Base-by-base conservation (phyloP, 1,139 yeast species). In the Blastobotrys capitulatus region DNA sequence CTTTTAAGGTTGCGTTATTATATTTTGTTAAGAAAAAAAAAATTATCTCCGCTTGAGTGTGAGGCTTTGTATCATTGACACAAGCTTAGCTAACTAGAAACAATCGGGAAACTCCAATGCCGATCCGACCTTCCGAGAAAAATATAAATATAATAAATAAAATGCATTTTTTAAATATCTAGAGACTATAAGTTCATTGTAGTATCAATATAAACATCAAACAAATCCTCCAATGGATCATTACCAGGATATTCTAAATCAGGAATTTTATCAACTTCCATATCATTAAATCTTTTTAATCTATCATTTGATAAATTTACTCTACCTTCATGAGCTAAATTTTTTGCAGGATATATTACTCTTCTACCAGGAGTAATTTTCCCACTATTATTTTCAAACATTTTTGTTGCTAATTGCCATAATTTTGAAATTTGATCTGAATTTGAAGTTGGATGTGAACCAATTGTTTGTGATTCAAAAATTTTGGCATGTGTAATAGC, bases 281-380 rank as follows among this genome's bases (percentile, higher is more conserved):
- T 42, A 8, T 15, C 26, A 20, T 47, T 47, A 38, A 47, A 47
- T 15, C 46, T 29, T n/a, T n/a, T 26, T 6, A 47, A 38, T 13
- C 43, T 38, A 18, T 42, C 41, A 31, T 41, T 47, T 10, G 43
- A 31, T 22, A 47, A 40, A 20, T 27, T 47, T 12, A 47, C 38
- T 15, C 50, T 31, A 9, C 50, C 50, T 27, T 47, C 50, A 26
- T 47, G 50, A 13, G 42, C 46, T n/a, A 47, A 40, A 16, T 42
- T 41, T 43, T 47, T 47, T 20, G 50, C 46, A 13, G 50, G 50
- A 19, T 47, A 47, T 16, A 38, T 42, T 22, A 47, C 42, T 26
- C 47, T 26, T 20, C 50, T 42, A 9, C 42, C 31, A 1, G 46
- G 50, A 1, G 42, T 31, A 12, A 47, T 32, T 2, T 19, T 34